A percentile compares a stretch with the other conserved stretches of the same genome.
Conservation (phyloP, 176 grass and related monocot species). For the Secale cereale region DNA sequence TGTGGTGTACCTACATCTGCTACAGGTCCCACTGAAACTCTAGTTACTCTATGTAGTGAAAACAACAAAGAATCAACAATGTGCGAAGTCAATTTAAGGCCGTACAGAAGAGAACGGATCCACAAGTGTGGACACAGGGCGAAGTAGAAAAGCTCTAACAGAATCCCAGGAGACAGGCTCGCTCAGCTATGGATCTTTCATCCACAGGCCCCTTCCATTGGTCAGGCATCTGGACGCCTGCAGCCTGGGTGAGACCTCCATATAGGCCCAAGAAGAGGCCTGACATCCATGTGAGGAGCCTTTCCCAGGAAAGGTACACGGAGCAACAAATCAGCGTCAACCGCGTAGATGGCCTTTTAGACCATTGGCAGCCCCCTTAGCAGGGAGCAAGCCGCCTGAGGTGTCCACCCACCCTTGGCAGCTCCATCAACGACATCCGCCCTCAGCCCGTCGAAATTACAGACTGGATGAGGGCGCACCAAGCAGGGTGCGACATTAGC, state of each 20-base stretch:
- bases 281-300: conserved; percentile 37
- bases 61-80: conserved; percentile 38
- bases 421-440: conserved; percentile 51
- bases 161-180: conserved; percentile 38
- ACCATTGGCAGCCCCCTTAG: conserved; percentile 37
- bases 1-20: conserved; percentile 7
- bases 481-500: conserved; percentile 95
- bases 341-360: conserved; percentile 43
- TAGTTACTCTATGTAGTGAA: not conserved
- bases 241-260: conserved; percentile 43
- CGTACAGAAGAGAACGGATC: conserved; percentile 34
- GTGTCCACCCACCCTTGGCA: conserved; percentile 44
- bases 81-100: conserved; percentile 31
- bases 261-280: conserved; percentile 38
- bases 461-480: conserved; percentile 32
- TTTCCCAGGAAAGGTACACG: conserved; percentile 15
- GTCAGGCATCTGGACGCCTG: conserved; percentile 22
- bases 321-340: conserved; percentile 36
- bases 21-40: not conserved
- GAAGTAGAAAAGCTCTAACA: conserved; percentile 62
- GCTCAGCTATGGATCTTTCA: conserved; percentile 27
- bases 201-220: conserved; percentile 43
- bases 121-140: conserved; percentile 21
- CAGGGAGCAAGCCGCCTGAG: conserved; percentile 20
- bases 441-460: conserved; percentile 38